Percentiles rank a stretch among this genome's conserved stretches.
These are phyloP conservation scores for Pseudocercospora vitis DNA, from an alignment of 2,329 filamentous ascomycete genomes.

Conservation along the genomic window DNA sequence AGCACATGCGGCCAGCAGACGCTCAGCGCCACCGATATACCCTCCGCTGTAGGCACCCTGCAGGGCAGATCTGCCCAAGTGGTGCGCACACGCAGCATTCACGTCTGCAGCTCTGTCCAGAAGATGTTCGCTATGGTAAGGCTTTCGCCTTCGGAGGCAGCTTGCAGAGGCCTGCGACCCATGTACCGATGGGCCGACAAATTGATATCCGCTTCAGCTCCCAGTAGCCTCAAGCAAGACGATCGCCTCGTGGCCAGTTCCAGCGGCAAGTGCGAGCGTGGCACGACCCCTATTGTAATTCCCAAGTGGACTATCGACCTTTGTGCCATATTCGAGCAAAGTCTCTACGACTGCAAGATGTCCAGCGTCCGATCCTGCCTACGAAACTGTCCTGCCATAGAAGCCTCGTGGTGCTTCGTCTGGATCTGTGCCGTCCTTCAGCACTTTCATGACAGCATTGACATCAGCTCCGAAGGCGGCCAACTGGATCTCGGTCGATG, in stretches of 20 bases:
- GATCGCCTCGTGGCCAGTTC: constrained; percentile 20
- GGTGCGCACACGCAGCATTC: constrained; percentile 16
- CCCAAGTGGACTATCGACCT: constrained; percentile 24
- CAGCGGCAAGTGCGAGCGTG: constrained; percentile 25
- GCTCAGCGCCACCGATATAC: constrained; percentile 21
- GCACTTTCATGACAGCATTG: constrained; percentile 9
- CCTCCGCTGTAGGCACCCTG: constrained; percentile 22
- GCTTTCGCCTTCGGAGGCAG: constrained; percentile 25
- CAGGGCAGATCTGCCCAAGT: constrained; percentile 23
- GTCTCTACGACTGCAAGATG: constrained; percentile 22
- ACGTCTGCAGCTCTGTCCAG: constrained; percentile 21
- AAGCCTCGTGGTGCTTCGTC: constrained; percentile 27
- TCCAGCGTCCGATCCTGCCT: constrained; percentile 24
- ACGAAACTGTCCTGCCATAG: constrained; percentile 30
- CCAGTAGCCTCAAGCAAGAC: constrained; percentile 22
- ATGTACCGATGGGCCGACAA: constrained; percentile 20
- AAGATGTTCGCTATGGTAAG: constrained; percentile 18
- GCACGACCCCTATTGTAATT: constrained; percentile 24
- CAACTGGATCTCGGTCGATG: constrained; percentile 25
- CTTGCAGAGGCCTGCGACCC: constrained; percentile 28
- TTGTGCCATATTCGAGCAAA: constrained; percentile 22
- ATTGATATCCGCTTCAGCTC: constrained; percentile 24
- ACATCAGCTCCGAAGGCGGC: constrained; percentile 21
- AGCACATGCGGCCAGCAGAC: constrained; percentile 19
- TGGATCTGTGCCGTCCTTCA: constrained; percentile 16